These are phyloP conservation scores for Penicillium sp. DNA, from an alignment of 2,329 filamentous ascomycete species.

Conservation along the genomic window DNA sequence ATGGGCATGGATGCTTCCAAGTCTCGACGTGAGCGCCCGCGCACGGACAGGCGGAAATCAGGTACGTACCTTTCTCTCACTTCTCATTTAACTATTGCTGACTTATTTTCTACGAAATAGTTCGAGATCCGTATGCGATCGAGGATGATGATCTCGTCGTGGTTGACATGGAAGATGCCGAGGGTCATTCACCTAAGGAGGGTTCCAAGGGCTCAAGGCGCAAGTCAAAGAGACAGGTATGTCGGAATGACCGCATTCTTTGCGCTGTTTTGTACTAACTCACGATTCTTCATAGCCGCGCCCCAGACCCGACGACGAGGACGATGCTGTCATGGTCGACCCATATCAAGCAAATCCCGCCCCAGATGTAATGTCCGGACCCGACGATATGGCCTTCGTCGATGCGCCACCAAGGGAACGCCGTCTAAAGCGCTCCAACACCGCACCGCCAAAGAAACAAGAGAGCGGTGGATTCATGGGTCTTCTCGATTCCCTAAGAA, in stretches of 20 bases:
- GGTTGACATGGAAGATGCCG: constrained; percentile 52
- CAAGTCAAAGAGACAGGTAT: constrained; percentile 42
- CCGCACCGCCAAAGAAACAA: constrained; percentile 61
- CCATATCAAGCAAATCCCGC: constrained; percentile 47
- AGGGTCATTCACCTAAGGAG: constrained; percentile 33
- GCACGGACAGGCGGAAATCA: constrained; percentile 53
- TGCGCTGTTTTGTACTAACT: not conserved
- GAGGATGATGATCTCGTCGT: constrained; percentile 65
- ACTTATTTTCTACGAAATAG: constrained; percentile 21
- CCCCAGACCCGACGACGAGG: constrained; percentile 37
- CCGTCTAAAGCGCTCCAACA: constrained; percentile 61
- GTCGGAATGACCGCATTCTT: not conserved
- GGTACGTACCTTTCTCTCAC: constrained; percentile 24
- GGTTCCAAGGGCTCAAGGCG: constrained; percentile 36
- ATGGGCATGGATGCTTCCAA: constrained; percentile 60
- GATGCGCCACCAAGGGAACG: constrained; percentile 51
- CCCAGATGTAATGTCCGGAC: constrained; percentile 46
- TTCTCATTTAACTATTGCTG: not conserved
- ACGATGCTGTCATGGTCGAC: constrained; percentile 59
- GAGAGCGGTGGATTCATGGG: constrained; percentile 56
- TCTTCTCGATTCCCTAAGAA: constrained; percentile 58
- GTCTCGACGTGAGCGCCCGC: constrained; percentile 46
- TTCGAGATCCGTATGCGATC: constrained; percentile 61
- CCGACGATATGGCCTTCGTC: constrained; percentile 54
- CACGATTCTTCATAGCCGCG: constrained; percentile 28